Base-by-base conservation (phyloP, 352 stramenopile species). In the Pelagophyceae sp. region DNA sequence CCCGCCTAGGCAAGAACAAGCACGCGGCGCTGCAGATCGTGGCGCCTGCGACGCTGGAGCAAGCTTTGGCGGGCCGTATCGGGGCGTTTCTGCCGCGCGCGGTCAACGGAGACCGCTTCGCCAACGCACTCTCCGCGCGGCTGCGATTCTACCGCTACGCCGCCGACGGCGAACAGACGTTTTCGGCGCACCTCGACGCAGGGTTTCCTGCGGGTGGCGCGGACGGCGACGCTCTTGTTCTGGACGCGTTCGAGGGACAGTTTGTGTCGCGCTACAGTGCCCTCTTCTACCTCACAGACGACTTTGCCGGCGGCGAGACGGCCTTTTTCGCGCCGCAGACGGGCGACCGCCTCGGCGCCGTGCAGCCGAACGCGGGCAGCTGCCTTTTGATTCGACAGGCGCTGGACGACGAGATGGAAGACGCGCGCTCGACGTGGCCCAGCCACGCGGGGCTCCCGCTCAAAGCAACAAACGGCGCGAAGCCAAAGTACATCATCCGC, bases 401-500 rank as follows among this genome's bases (percentile, higher is more conserved):
- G 19, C 79, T 89, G 0, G 80, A 80, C n/a, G 81, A 87, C 80
- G 81, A 83, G 58, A 83, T 88, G 23, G 82, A 88, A 33, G 82
- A 83, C 50, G 86, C 85, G 50, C 74, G 81, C 31, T n/a, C 77
- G 11, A 23, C 84, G 64, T 88, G 85, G 85, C 81, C 83, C 33
- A 61, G 83, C 3, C 86, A 90, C 78, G 86, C 86, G 77, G 86
- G 86, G 38, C 83, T 82, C 31, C 78, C 79, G 29, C 84, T 89
- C 17, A 25, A 3, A 19, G 67, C 72, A 17, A n/a, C n/a, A n/a
- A n/a, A n/a, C n/a, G 69, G 67, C 32, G 75, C 58, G 33, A 71
- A 82, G 78, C 77, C 84, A 6, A 90, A 89, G 75, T 90, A 89
- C 80, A 83, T 90, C 0, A 85, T 90, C 80, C 80, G 86, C 45